A percentile compares a stretch with the other conserved stretches of the same genome.
phyloP scores from a whole-genome alignment of 2,329 filamentous ascomycete genomes.

The Beauveria pseudobassiana region DNA sequence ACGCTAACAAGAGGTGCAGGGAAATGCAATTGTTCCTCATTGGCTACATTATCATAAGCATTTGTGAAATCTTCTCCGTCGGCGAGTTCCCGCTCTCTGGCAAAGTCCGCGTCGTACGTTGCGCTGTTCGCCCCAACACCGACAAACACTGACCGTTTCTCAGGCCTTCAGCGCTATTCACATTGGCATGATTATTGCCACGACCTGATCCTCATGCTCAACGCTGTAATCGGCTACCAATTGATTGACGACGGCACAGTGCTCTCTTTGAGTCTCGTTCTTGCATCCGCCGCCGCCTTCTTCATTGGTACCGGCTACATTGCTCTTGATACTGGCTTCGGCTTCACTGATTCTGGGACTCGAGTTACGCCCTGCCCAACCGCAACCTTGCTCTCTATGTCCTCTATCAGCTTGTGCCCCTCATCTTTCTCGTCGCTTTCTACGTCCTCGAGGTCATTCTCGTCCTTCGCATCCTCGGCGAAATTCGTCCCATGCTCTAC shows the following conservation, averaged over 20 bases:
- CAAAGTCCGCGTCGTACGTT: conserved; percentile 63
- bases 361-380: conserved; percentile 51
- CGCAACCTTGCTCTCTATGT: conserved; percentile 85
- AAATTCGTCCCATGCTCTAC: conserved; percentile 89
- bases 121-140: not conserved
- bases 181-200: conserved; percentile 80
- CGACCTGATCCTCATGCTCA: conserved; percentile 84
- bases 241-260: conserved; percentile 88
- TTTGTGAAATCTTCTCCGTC: conserved; percentile 95
- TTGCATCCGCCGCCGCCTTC: conserved; percentile 60
- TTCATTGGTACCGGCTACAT: conserved; percentile 94
- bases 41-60: conserved; percentile 77
- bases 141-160: conserved; percentile 15
- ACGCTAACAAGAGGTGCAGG: conserved; percentile 36
- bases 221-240: conserved; percentile 88
- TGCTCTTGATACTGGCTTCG: conserved; percentile 83
- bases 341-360: conserved; percentile 74
- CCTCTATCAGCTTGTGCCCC: conserved; percentile 80
- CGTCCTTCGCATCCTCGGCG: conserved; percentile 78
- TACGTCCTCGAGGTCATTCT: conserved; percentile 77
- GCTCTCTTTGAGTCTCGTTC: conserved; percentile 69
- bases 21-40: conserved; percentile 94
- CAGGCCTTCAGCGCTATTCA: conserved; percentile 86
- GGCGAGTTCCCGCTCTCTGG: conserved; percentile 74
- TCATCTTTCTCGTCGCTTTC: conserved; percentile 83